phyloP scores from a whole-genome alignment of 345 rosid genomes.

The Moricandia moricandioides region DNA sequence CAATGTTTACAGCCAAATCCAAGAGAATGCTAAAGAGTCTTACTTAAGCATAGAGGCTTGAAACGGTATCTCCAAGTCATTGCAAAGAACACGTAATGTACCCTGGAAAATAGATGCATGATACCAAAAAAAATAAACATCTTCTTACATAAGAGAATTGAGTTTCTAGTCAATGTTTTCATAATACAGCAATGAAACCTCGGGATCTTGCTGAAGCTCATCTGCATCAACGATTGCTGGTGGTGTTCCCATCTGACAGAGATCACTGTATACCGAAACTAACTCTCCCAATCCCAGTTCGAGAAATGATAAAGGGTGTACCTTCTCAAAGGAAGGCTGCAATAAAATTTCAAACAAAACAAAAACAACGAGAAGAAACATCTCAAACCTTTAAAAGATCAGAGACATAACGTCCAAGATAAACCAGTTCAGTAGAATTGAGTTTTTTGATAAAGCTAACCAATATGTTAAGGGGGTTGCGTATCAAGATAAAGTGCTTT shows the following conservation, averaged over 20 bases:
- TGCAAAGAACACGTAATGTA: slow-evolving; percentile 67
- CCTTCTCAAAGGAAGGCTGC: slow-evolving; percentile 74
- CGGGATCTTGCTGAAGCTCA: slow-evolving; percentile 77
- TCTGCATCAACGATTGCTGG: slow-evolving; percentile 75
- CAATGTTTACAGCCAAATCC: neutral
- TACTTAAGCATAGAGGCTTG: slow-evolving; percentile 71
- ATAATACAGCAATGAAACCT: slow-evolving; percentile 43
- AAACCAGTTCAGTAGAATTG: neutral
- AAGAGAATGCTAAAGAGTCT: slow-evolving; percentile 4
- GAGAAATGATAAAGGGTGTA: slow-evolving; percentile 55
- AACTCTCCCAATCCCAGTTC: slow-evolving; percentile 78
- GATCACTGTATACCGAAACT: slow-evolving; percentile 67
- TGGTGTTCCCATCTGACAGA: slow-evolving; percentile 61
- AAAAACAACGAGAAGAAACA: slow-evolving; percentile 12
- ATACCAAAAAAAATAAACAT: neutral
- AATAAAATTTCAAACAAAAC: neutral
- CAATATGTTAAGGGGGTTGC: slow-evolving; percentile 68
- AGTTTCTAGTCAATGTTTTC: neutral
- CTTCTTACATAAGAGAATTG: neutral
- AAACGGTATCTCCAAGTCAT: slow-evolving; percentile 71
- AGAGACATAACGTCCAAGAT: slow-evolving; percentile 2
- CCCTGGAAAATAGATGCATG: slow-evolving; percentile 38
- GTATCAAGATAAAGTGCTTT: slow-evolving; percentile 72
- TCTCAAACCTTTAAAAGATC: neutral
- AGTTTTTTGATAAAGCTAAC: slow-evolving; percentile 40